Evolutionary conservation across 163 green algal genomes (phyloP), one percentile per base, ranked within the genome.

Genomic region (Scenedesmus sp.): DNA sequence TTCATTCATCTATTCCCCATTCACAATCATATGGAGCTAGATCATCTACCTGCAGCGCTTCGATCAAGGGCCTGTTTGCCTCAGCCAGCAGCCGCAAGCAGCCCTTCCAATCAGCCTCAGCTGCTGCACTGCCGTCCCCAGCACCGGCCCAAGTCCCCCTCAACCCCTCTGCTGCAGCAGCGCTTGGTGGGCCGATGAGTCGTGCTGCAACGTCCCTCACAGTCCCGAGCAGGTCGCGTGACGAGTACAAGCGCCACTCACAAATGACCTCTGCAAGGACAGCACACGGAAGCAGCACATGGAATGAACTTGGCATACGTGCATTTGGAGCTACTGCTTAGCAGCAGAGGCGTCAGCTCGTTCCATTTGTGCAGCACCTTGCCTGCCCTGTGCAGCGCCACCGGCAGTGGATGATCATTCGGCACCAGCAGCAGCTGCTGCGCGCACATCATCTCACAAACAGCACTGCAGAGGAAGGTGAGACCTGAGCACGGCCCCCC

Each of bases 11-110:
- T 53, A 53, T 22, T 24, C 24, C 56, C 13, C 37, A 33, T 83
- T 49, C 7, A 22, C 20, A 7, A 49, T 20, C 30, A 43, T 30
- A 6, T 18, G n/a, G n/a, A 35, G 16, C 16, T 15, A 26, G 12
- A 16, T 26, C 20, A 40, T 22, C 24, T 35, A 85, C 80, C 83
- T 88, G 83, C 26, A 88, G 24, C 9, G 33, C 83, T 24, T 88
- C 83, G 3, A 88, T 79, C 7, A 88, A 16, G 5, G 53, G 83
- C 20, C 83, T 40, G n/a, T 80, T 81, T 16, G 40, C 37, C 73
- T 88, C 53, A 81, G 83, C 83, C 40, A 88, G 37, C 40, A 88
- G 80, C 37, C 26, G 56, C 26, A 70, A 18, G 35, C 80, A 85
- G 12, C 44, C 80, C 44, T 26, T 68, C 80, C 80, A 85, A 6